A percentile compares a stretch with the other conserved stretches of the same genome.
These are phyloP conservation scores for Sequoia sempervirens DNA, from an alignment of 75 land plant species.

Conservation along the genomic window DNA sequence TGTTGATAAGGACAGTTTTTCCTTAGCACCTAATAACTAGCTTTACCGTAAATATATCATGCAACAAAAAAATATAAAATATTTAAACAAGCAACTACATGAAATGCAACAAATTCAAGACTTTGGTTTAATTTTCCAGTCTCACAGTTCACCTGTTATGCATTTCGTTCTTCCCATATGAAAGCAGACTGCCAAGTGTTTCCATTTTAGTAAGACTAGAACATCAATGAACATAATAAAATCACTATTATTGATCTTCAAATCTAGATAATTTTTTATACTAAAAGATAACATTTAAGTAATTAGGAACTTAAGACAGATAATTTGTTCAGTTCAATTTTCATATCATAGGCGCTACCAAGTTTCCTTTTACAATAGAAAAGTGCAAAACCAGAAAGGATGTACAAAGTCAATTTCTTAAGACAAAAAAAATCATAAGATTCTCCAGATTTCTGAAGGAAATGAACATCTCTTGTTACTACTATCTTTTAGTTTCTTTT, in stretches of 20 bases:
- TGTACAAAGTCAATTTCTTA: not conserved
- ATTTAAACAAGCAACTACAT: not conserved
- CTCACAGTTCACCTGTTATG: not conserved
- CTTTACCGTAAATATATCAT: not conserved
- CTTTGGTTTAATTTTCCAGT: not conserved
- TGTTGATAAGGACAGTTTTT: not conserved
- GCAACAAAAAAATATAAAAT: not conserved
- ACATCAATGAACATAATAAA: not conserved
- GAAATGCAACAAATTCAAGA: not conserved
- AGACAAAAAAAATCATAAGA: not conserved
- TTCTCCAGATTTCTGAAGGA: not conserved
- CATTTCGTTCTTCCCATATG: not conserved
- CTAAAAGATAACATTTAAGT: not conserved
- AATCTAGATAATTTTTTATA: not conserved
- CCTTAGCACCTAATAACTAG: not conserved
- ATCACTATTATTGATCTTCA: not conserved
- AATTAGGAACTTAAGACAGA: not conserved
- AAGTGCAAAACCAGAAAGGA: not conserved
- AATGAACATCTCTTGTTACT: not conserved
- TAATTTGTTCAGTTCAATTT: not conserved
- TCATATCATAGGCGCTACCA: not conserved
- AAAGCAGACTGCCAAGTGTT: not conserved
- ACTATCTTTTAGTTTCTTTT: not conserved
- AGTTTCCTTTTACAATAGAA: not conserved
- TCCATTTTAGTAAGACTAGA: not conserved